Conservation (phyloP, 139 green algal genomes). For the Micractinium sp. region DNA sequence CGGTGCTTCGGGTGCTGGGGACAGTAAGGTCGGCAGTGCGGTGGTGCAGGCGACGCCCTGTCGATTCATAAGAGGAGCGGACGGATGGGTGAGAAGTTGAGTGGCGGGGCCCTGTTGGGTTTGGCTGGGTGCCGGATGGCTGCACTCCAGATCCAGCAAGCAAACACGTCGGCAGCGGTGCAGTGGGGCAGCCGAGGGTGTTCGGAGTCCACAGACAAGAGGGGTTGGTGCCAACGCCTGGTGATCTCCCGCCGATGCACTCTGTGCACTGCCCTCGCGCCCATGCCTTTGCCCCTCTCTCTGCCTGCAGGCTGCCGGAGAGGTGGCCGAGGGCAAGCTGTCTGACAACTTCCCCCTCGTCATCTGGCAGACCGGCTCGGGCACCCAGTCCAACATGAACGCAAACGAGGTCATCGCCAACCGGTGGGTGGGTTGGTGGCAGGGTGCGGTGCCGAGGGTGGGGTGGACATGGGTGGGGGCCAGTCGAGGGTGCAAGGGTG, state of each 20-base stretch:
- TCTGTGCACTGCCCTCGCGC: neutral
- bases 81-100: no score
- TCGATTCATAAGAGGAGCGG: no score
- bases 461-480: neutral
- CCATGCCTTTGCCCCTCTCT: neutral
- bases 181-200: no score
- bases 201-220: no score
- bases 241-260: neutral
- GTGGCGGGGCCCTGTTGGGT: no score
- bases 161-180: no score
- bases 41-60: conserved; percentile 68
- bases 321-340: conserved; percentile 88
- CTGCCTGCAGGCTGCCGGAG: conserved; percentile 55
- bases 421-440: conserved; percentile 35
- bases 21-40: conserved; percentile 61
- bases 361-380: conserved; percentile 94
- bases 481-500: neutral
- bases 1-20: neutral
- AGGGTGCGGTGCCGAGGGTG: neutral
- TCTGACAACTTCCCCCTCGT: conserved; percentile 93
- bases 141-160: no score
- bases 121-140: no score
- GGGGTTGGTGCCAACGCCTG: no score
- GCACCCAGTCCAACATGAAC: conserved; percentile 99
- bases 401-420: conserved; percentile 94